Conservation (phyloP, 192 early-diverging fungal species). For the Coemansia sp. region DNA sequence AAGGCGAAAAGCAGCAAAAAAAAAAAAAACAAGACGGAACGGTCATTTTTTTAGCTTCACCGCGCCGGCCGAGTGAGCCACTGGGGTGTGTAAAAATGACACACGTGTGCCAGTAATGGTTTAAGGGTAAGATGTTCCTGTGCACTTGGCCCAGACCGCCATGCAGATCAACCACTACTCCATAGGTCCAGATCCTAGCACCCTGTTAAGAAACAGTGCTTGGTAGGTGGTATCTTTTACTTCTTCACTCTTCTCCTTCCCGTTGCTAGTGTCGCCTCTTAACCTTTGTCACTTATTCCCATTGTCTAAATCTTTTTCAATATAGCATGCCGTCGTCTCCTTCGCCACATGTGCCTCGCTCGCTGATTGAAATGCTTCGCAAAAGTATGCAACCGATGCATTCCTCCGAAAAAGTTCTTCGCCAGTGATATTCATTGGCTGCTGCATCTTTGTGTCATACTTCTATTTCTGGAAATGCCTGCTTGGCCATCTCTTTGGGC, state of each 20-base stretch:
- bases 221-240: neutral
- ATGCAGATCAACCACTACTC: neutral
- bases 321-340: neutral
- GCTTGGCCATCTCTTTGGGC: neutral
- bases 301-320: neutral
- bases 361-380: conserved; percentile 41
- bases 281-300: neutral
- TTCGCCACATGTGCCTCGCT: conserved; percentile 9
- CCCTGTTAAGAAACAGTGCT: neutral
- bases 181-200: neutral
- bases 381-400: conserved; percentile 21
- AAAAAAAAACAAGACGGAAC: conserved; percentile 1
- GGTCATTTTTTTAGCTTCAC: conserved; percentile 12
- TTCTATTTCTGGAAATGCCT: neutral
- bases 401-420: neutral
- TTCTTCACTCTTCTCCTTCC: neutral
- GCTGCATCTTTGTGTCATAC: neutral
- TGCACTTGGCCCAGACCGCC: conserved; percentile 6
- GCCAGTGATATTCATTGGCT: neutral
- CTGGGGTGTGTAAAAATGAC: conserved; percentile 1
- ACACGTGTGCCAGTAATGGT: neutral
- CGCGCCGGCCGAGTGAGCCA: neutral
- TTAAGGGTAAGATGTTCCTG: no score
- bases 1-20: neutral
- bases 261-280: neutral